phyloP scores from a whole-genome alignment of 306 rosid genomes.

The Begonia masoniana region DNA sequence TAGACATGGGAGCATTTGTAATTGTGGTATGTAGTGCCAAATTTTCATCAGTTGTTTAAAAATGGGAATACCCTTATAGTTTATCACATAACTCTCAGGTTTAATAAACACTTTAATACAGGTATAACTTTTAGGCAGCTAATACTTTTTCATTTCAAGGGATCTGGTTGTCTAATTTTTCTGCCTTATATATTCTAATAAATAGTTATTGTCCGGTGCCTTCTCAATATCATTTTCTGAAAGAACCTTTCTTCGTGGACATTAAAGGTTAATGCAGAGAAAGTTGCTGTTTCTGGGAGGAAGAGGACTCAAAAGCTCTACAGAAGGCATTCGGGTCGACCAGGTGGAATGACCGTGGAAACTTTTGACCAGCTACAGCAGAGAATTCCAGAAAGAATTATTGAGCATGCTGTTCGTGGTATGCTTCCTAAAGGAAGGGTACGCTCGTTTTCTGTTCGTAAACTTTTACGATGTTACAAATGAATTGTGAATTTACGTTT shows the following conservation, averaged over 20 bases:
- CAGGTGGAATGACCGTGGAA: conserved; percentile 95
- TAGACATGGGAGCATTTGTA: conserved; percentile 96
- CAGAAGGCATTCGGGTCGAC: conserved; percentile 97
- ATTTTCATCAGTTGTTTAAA: no score
- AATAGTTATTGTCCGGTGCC: not conserved
- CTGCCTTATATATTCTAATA: not conserved
- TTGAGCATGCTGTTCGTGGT: conserved; percentile 97
- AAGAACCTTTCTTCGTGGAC: conserved; percentile 9
- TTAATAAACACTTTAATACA: no score
- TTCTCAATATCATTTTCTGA: not conserved
- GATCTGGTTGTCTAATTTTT: not conserved
- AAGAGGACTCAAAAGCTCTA: conserved; percentile 91
- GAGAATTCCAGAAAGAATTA: conserved; percentile 88
- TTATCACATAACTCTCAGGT: no score
- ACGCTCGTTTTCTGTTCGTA: conserved; percentile 19
- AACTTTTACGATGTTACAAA: not conserved
- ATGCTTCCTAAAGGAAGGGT: conserved; percentile 99
- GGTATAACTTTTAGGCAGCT: no score
- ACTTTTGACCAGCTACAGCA: conserved; percentile 90
- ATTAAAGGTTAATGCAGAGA: conserved; percentile 82
- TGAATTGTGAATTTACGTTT: not conserved
- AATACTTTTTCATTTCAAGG: no score
- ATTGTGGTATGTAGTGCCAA: conserved; percentile 65
- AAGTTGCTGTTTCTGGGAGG: conserved; percentile 84
- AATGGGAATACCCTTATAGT: no score